Conservation (phyloP, 2,329 filamentous ascomycete genomes). For the Stagonosporopsis rhizophila region DNA sequence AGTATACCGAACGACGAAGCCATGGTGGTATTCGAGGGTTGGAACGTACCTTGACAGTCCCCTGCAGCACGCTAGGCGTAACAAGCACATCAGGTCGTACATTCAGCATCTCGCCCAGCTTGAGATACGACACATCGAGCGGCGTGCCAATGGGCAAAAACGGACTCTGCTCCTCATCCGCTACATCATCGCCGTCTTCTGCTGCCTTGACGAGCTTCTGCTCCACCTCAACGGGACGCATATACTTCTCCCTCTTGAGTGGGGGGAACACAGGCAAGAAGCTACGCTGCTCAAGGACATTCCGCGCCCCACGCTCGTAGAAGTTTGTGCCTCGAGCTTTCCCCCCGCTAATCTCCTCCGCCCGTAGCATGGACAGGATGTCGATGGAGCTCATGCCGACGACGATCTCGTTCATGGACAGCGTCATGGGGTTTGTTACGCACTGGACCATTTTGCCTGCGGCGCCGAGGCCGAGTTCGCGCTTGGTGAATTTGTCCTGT, state of each 20-base stretch:
- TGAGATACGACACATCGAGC: conserved; percentile 83
- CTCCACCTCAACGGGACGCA: conserved; percentile 49
- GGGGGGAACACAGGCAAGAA: conserved; percentile 92
- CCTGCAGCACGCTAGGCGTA: conserved; percentile 79
- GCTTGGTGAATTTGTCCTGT: conserved; percentile 71
- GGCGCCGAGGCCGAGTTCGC: conserved; percentile 75
- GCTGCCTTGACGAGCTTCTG: conserved; percentile 54
- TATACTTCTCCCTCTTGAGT: conserved; percentile 71
- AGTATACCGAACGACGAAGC: background rate
- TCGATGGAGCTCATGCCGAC: conserved; percentile 86
- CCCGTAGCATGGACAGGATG: conserved; percentile 79
- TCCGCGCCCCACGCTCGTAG: conserved; percentile 73
- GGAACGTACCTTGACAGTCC: conserved; percentile 81
- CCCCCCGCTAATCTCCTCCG: conserved; percentile 71
- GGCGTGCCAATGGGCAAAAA: conserved; percentile 68
- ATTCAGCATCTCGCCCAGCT: conserved; percentile 89
- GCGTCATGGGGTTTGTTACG: conserved; percentile 88
- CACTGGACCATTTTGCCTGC: conserved; percentile 70
- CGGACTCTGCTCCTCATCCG: conserved; percentile 56
- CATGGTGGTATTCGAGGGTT: no score
- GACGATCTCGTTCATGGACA: conserved; percentile 86
- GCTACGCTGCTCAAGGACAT: conserved; percentile 87
- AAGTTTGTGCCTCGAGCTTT: conserved; percentile 65
- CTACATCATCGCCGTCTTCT: conserved; percentile 56
- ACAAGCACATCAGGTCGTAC: conserved; percentile 85